These are phyloP conservation scores for Penicillium sp. DNA, from an alignment of 2,329 filamentous ascomycete species.

Conservation along the genomic window DNA sequence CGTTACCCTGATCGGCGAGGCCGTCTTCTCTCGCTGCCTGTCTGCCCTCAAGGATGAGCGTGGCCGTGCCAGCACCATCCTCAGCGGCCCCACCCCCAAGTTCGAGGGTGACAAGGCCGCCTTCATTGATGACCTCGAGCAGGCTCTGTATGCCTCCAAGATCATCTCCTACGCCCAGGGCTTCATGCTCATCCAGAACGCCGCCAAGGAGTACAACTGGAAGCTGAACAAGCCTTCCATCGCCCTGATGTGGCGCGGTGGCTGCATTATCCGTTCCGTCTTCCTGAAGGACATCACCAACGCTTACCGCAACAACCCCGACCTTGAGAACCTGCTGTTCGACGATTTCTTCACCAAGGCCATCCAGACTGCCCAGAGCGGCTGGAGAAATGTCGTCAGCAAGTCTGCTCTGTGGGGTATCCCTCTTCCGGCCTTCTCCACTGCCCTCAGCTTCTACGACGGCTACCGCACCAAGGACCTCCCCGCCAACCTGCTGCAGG, in stretches of 20 bases:
- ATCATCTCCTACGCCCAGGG: slow-evolving; percentile 99
- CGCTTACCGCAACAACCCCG: slow-evolving; percentile 89
- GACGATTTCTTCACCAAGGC: slow-evolving; percentile 99
- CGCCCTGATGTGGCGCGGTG: slow-evolving; percentile 99
- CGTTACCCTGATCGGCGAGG: slow-evolving; percentile 95
- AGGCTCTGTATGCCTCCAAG: slow-evolving; percentile 98
- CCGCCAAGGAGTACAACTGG: slow-evolving; percentile 93
- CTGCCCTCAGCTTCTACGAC: slow-evolving; percentile 97
- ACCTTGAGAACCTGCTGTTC: slow-evolving; percentile 97
- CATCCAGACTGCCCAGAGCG: slow-evolving; percentile 91
- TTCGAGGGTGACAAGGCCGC: slow-evolving; percentile 89
- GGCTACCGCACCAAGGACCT: slow-evolving; percentile 97
- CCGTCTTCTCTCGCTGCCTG: slow-evolving; percentile 91
- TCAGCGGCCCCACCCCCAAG: slow-evolving; percentile 71
- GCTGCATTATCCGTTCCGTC: slow-evolving; percentile 99
- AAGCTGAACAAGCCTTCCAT: slow-evolving; percentile 99
- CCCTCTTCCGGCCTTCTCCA: slow-evolving; percentile 93
- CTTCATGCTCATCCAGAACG: slow-evolving; percentile 99
- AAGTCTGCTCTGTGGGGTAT: slow-evolving; percentile 94
- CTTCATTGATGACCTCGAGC: slow-evolving; percentile 96
- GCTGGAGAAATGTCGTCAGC: slow-evolving; percentile 87
- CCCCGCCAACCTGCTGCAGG: slow-evolving; percentile 96
- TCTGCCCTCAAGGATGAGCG: slow-evolving; percentile 94
- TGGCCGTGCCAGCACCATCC: slow-evolving; percentile 72
- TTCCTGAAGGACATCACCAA: slow-evolving; percentile 99